Evolutionary conservation across 805 yeast species (phyloP).

Genomic region (Pichia deserticola): DNA sequence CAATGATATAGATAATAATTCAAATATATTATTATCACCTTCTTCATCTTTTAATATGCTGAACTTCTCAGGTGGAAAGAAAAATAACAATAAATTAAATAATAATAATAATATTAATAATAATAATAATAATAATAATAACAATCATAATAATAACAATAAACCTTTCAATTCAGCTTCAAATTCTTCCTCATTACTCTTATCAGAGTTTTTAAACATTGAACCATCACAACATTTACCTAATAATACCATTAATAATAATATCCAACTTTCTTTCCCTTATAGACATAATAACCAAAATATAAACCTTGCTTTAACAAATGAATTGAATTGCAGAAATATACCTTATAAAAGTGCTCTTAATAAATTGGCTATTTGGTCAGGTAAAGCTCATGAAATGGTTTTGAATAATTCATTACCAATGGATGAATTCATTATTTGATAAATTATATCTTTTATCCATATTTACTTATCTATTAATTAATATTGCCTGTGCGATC

Average conservation of each 20-base stretch:
- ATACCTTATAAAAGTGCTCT: constrained; percentile 17
- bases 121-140: no score
- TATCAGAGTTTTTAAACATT: constrained; percentile 3
- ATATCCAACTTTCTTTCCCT: constrained; percentile 13
- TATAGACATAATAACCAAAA: constrained; percentile 24
- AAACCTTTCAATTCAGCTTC: neutral
- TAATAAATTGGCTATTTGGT: constrained; percentile 25
- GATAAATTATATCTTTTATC: neutral
- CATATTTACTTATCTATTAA: no score
- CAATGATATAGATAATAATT: constrained; percentile 1
- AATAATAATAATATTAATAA: no score
- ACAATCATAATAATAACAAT: neutral
- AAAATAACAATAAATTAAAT: neutral
- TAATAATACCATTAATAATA: no score
- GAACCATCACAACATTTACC: constrained; percentile 1
- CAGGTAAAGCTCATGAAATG: constrained; percentile 28
- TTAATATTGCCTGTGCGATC: constrained; percentile 1
- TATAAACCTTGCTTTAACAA: constrained; percentile 23
- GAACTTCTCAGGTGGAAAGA: neutral
- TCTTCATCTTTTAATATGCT: constrained; percentile 11
- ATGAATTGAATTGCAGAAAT: constrained; percentile 8
- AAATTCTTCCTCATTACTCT: neutral
- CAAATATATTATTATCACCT: constrained; percentile 10
- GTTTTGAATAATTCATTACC: constrained; percentile 14
- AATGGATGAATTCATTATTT: constrained; percentile 6